These are phyloP conservation scores for Hypoxylon sp. DNA, from an alignment of 2,329 filamentous ascomycete species.

Conservation along the genomic window DNA sequence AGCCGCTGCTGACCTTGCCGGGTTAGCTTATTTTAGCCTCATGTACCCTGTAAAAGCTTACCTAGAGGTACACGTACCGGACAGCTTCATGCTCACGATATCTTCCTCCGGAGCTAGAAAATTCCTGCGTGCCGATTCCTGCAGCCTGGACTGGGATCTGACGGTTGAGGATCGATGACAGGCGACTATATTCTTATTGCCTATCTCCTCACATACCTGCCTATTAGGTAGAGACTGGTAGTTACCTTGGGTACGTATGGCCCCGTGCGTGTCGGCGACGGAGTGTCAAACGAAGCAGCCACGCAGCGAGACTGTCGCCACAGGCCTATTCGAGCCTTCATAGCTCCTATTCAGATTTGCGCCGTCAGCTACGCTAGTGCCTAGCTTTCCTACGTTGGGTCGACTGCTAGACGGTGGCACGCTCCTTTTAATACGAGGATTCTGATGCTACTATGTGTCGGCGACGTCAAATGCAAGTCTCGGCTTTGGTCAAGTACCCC, in stretches of 20 bases:
- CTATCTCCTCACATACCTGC: no score
- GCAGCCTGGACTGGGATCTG: constrained; percentile 1
- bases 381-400: background rate
- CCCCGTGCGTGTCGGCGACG: no score
- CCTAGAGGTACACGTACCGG: background rate
- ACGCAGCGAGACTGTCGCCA: background rate
- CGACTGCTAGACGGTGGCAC: background rate
- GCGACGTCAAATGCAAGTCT: constrained; percentile 10
- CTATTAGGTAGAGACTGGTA: no score
- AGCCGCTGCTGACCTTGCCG: background rate
- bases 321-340: background rate
- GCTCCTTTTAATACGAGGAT: background rate
- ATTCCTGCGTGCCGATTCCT: constrained; percentile 20
- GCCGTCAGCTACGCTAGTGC: background rate
- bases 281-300: background rate
- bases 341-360: background rate
- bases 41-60: background rate
- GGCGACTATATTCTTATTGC: no score
- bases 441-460: background rate
- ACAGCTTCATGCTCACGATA: background rate
- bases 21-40: background rate
- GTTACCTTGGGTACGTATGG: no score
- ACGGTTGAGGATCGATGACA: background rate
- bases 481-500: no score
- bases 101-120: constrained; percentile 6